These are phyloP conservation scores for Neurospora sp. DNA, from an alignment of 495 filamentous ascomycete species.

Conservation along the genomic window DNA sequence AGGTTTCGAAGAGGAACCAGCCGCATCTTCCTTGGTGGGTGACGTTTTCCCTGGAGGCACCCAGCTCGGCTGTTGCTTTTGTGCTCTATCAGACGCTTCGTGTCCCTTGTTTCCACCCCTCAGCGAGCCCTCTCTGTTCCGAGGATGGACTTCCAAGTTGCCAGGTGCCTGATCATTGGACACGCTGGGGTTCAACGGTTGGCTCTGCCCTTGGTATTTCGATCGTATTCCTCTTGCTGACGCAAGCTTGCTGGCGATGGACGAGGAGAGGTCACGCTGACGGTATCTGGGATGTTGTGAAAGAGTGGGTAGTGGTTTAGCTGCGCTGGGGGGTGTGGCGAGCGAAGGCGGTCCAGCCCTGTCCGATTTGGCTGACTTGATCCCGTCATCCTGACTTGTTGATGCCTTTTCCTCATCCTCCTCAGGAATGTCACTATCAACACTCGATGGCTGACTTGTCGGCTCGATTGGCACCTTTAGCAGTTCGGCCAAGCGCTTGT, in stretches of 20 bases:
- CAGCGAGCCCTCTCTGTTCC: constrained; percentile 30
- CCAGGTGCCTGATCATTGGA: constrained; percentile 68
- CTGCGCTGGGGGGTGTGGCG: constrained; percentile 18
- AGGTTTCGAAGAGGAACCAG: constrained; percentile 13
- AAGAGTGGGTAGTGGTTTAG: constrained; percentile 36
- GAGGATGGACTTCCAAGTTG: constrained; percentile 51
- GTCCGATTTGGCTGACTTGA: constrained; percentile 8
- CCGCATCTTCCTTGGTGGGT: constrained; percentile 17
- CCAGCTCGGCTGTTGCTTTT: constrained; percentile 31
- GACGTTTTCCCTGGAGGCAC: constrained; percentile 23
- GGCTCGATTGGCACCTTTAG: constrained; percentile 60
- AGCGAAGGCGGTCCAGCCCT: constrained; percentile 10
- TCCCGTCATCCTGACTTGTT: constrained; percentile 8
- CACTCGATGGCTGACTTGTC: constrained; percentile 30
- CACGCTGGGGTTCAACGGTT: constrained; percentile 57
- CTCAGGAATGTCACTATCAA: constrained; percentile 28
- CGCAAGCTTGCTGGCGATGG: constrained; percentile 85
- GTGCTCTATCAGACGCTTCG: constrained; percentile 23
- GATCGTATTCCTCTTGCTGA: constrained; percentile 79
- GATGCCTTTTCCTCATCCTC: constrained; percentile 26
- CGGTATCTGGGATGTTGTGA: constrained; percentile 42
- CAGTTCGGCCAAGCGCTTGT: constrained; percentile 66
- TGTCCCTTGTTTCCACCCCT: constrained; percentile 29
- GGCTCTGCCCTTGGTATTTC: constrained; percentile 42
- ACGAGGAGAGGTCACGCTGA: constrained; percentile 62